phyloP scores from a whole-genome alignment of 2,329 filamentous ascomycete genomes.

The Diplodia seriata region DNA sequence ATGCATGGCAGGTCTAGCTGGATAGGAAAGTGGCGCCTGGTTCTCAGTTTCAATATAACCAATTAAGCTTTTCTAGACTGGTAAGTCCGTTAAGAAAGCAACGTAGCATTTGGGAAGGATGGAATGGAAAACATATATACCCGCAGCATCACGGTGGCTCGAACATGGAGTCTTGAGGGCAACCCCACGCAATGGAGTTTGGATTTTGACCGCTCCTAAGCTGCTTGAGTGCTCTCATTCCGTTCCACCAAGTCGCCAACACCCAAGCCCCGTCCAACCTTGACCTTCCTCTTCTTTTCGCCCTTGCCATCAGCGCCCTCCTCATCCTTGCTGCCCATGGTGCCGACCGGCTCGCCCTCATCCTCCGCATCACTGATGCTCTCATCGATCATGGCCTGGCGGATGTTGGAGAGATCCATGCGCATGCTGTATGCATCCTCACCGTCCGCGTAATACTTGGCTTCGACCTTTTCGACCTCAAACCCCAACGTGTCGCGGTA shows the following conservation, averaged over 20 bases:
- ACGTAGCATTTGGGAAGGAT: not conserved
- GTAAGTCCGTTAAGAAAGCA: not conserved
- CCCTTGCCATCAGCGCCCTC: conserved; percentile 53
- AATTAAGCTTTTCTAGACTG: not conserved
- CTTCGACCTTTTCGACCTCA: conserved; percentile 82
- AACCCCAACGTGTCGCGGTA: conserved; percentile 94
- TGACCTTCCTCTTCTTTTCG: conserved; percentile 69
- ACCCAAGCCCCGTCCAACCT: conserved; percentile 79
- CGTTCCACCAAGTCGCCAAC: conserved; percentile 78
- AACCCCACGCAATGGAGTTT: not conserved
- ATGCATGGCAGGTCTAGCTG: not conserved
- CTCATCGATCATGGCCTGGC: conserved; percentile 59
- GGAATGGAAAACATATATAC: conserved; percentile 12
- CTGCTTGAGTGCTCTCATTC: conserved; percentile 57
- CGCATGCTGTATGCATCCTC: conserved; percentile 96
- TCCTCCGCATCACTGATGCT: conserved; percentile 51
- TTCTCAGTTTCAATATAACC: not conserved
- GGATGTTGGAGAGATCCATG: conserved; percentile 73
- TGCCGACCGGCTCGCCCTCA: conserved; percentile 46
- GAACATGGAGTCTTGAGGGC: not conserved
- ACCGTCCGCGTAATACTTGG: conserved; percentile 95
- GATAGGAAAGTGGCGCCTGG: not conserved
- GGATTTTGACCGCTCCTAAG: not conserved
- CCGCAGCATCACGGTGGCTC: not conserved
- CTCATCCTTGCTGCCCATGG: conserved; percentile 43